Evolutionary conservation across 1,284 basidiomycete species (phyloP).

Genomic region (Papiliotrema flavescens): DNA sequence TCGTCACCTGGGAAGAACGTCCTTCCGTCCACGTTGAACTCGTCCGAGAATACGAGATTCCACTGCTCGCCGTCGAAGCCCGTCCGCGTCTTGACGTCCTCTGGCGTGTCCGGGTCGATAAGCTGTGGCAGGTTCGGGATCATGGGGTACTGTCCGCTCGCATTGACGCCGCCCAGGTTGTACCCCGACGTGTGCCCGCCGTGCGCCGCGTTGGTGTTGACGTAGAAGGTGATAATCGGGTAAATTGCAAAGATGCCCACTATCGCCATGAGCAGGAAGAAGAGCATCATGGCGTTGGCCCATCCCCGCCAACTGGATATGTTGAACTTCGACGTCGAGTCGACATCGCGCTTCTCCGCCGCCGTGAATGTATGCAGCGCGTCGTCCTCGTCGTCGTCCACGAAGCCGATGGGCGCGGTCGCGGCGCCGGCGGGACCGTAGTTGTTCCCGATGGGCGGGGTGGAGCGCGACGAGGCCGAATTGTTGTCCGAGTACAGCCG

Average conservation of each 20-base stretch:
- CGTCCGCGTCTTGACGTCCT: constrained; percentile 56
- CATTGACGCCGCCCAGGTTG: constrained; percentile 73
- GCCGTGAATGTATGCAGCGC: constrained; percentile 56
- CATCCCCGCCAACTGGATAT: constrained; percentile 42
- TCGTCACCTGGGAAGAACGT: constrained; percentile 54
- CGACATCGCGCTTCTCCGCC: constrained; percentile 21
- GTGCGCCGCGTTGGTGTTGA: constrained; percentile 30
- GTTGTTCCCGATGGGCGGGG: not conserved
- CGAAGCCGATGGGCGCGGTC: not conserved
- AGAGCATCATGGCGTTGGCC: constrained; percentile 56
- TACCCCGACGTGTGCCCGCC: constrained; percentile 47
- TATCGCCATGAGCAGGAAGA: constrained; percentile 49
- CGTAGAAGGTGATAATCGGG: constrained; percentile 64
- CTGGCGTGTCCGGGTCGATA: constrained; percentile 67
- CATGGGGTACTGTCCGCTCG: constrained; percentile 60
- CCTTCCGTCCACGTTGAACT: constrained; percentile 69
- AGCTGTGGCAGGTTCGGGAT: constrained; percentile 58
- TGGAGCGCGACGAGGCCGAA: not conserved
- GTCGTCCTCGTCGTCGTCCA: constrained; percentile 50
- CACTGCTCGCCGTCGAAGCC: constrained; percentile 66
- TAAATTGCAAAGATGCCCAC: constrained; percentile 71
- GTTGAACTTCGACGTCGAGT: constrained; percentile 48
- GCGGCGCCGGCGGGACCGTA: not conserved
- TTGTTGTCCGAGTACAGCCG: not conserved
- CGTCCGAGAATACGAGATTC: constrained; percentile 76